Evolutionary conservation across 1,284 basidiomycete species (phyloP), one percentile per base, ranked within the genome.

Genomic region (Cystobasidium sp.): DNA sequence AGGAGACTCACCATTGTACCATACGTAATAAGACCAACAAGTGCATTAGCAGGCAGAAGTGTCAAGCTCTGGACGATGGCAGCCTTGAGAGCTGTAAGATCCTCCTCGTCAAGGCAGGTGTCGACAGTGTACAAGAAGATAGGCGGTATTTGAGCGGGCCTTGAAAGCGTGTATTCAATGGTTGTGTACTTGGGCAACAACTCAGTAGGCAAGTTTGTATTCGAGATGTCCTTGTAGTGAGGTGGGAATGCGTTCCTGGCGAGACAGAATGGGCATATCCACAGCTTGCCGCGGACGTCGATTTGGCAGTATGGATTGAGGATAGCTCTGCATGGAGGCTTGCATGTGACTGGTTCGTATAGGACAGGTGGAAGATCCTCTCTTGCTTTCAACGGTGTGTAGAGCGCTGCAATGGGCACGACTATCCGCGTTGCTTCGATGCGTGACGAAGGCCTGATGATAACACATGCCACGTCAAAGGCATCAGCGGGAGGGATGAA

Each of bases 261-360:
- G 73, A 98, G 86, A 84, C 96, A 99, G 86, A 99, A 99, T 3
- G 96, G 96, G 82, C 96, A 99, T 80, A 99, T 98, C 96, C 96
- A 99, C 72, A 99, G 89, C 85, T 98, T 99, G 78, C 93, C 95
- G 79, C 97, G 89, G 75, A 98, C 93, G 84, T 99, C 96, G 82
- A 99, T 95, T 86, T 98, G 96, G 84, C 96, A 97, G 79, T 55
- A 78, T 44, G 75, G 74, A 82, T 99, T 99, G 78, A 99, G 87
- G 78, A 99, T 94, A 58, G 96, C 95, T 76, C 96, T 90, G 86
- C 96, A 99, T 9, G 94, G 92, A 44, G 93, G 90, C 84, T 98
- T 99, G 87, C 97, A 99, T 14, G 94, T 95, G 61, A 99, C 96
- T 14, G 96, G 97, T 83, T 98, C 96, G 82, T 99, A 99, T 68